phyloP scores from a whole-genome alignment of 257 asterid species.

The Eucommia ulmoides region DNA sequence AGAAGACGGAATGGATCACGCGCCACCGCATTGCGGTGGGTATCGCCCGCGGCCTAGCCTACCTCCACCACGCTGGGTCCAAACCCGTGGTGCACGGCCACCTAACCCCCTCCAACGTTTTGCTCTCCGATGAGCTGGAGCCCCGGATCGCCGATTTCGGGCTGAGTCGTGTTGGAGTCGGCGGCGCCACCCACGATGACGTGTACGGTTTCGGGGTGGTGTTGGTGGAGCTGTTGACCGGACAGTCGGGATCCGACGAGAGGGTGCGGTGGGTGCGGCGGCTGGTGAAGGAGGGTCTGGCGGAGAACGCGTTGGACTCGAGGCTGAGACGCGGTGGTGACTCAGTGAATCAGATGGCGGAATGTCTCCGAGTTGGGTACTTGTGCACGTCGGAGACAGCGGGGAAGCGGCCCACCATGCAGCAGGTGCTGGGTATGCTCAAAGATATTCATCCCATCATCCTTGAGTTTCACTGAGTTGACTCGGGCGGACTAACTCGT shows the following conservation, averaged over 20 bases:
- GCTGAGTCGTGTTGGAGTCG: conserved; percentile 21
- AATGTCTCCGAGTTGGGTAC: conserved; percentile 79
- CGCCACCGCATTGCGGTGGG: conserved; percentile 97
- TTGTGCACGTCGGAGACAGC: conserved; percentile 76
- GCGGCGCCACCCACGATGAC: conserved; percentile 43
- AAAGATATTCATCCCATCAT: conserved; percentile 71
- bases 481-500: too few relatives aligned
- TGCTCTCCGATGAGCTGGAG: conserved; percentile 67
- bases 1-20: conserved; percentile 75
- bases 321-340: conserved; percentile 39
- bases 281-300: conserved; percentile 50
- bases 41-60: conserved; percentile 90
- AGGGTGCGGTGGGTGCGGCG: conserved; percentile 38
- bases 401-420: conserved; percentile 77
- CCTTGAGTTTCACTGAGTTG: too few relatives aligned
- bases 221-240: conserved; percentile 57
- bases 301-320: conserved; percentile 48
- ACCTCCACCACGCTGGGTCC: conserved; percentile 81
- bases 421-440: conserved; percentile 74
- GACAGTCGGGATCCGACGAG: conserved; percentile 32
- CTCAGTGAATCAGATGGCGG: conserved; percentile 64
- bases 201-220: conserved; percentile 71
- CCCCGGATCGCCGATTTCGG: conserved; percentile 72
- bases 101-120: conserved; percentile 45
- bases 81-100: conserved; percentile 81